Percentiles rank a stretch among this genome's conserved stretches.
Conservation (phyloP, 2,329 filamentous ascomycete genomes). For the Dactylellina haptotyla region DNA sequence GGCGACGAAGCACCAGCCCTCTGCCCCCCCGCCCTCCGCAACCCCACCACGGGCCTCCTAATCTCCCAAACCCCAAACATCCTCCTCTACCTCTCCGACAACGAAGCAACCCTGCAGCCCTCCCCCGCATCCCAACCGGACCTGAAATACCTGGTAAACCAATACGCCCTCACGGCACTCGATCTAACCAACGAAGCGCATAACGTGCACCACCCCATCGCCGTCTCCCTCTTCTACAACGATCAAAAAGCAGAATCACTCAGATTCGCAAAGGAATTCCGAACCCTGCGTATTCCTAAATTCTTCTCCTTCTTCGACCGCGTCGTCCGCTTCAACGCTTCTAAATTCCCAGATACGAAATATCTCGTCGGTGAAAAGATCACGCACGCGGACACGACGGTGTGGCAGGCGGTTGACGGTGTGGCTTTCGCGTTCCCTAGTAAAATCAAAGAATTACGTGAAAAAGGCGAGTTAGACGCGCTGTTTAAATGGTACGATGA, state of each 20-base stretch:
- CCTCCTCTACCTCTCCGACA: conserved; percentile 73
- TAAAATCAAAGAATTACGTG: conserved; percentile 65
- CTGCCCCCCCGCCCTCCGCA: conserved; percentile 73
- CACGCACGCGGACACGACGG: conserved; percentile 77
- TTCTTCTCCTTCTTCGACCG: conserved; percentile 77
- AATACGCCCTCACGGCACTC: conserved; percentile 74
- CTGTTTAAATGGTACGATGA: conserved; percentile 72
- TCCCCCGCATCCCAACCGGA: conserved; percentile 59
- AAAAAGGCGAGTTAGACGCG: conserved; percentile 62
- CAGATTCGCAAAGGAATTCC: conserved; percentile 69
- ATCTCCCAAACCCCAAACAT: conserved; percentile 79
- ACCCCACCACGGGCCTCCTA: conserved; percentile 63
- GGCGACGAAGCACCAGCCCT: conserved; percentile 72
- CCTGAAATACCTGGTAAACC: conserved; percentile 71
- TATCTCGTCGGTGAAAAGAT: conserved; percentile 74
- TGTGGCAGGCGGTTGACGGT: conserved; percentile 76
- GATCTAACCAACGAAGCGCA: conserved; percentile 78
- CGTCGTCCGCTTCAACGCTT: conserved; percentile 69
- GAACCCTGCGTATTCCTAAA: conserved; percentile 74
- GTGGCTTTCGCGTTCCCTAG: conserved; percentile 76
- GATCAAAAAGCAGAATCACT: conserved; percentile 77
- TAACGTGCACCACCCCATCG: conserved; percentile 79
- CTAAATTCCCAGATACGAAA: conserved; percentile 60
- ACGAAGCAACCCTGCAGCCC: conserved; percentile 67
- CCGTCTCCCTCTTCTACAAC: conserved; percentile 72